Base-by-base conservation (phyloP, 140 eudicot species). In the Anethum foeniculum region DNA sequence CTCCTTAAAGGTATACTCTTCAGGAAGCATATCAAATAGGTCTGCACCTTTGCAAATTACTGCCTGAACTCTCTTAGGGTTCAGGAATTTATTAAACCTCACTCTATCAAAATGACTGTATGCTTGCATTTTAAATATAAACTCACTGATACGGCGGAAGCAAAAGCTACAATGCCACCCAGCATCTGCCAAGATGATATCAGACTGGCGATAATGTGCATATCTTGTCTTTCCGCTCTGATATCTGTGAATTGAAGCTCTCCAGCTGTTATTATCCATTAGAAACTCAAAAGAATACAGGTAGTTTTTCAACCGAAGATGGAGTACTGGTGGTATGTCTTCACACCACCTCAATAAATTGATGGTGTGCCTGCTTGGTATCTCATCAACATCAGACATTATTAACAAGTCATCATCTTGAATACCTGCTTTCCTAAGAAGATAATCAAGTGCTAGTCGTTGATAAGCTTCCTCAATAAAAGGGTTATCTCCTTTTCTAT, bases 151-250 rank as follows among this genome's bases (percentile, higher is more conserved):
- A 15, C 21, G 93, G 69, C 99, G 90, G 76, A 94, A 94, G 80
- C 99, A 94, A 58, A 94, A 94, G 97, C 97, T 92, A 68, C 98
- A 94, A 84, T 94, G 98, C 98, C 98, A 94, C 80, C 98, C 98
- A 7, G 98, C 97, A 54, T 94, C 99, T 2, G 99, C 91, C 87
- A 94, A 85, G 58, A 92, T 89, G 3, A 79, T 90, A 88, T 94
- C 97, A 56, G 97, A 89, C 79, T 94, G 99, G 15, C 99, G 86
- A 71, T 84, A 94, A 84, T 94, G 99, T n/a, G 99, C 99, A 48
- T 94, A 94, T 19, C 87, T 90, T 6, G 99, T 94, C 74, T 89
- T 90, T 16, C 99, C 99, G 0, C 95, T 77, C 72, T 88, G 92
- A 71, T 94, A 94, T 32, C 89, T 83, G 46, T 94, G 99, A 71